phyloP scores from a whole-genome alignment of 192 early-diverging fungal genomes.

The Obelidium mucronatum region DNA sequence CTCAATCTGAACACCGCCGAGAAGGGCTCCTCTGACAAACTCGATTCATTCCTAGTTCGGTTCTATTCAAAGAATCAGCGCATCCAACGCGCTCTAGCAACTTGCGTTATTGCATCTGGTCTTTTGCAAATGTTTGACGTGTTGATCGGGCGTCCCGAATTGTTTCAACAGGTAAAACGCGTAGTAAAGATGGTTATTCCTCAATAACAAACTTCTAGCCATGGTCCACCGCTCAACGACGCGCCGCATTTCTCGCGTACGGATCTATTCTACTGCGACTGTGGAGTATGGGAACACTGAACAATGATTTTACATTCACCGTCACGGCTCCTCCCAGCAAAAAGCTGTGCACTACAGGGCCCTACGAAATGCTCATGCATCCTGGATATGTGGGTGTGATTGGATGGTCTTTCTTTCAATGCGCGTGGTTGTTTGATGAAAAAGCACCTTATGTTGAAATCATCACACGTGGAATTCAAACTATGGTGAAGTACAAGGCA shows the following conservation, averaged over 20 bases:
- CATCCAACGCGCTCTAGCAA: not conserved
- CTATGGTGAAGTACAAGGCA: not conserved
- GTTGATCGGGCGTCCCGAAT: not conserved
- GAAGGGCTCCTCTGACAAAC: not conserved
- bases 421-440: slow-evolving; percentile 1
- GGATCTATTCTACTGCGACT: not conserved
- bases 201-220: not conserved
- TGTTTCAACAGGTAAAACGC: not conserved
- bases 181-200: not conserved
- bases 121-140: slow-evolving; percentile 13
- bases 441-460: not conserved
- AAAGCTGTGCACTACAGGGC: not conserved
- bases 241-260: not conserved
- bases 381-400: slow-evolving; percentile 13
- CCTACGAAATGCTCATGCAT: slow-evolving; percentile 20
- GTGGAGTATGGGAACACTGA: slow-evolving; percentile 12
- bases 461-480: not conserved
- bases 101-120: not conserved
- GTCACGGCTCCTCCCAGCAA: not conserved
- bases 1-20: too few species aligned
- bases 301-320: slow-evolving; percentile 4
- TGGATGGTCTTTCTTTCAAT: slow-evolving; percentile 14
- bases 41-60: not conserved
- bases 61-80: not conserved
- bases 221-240: slow-evolving; percentile 4